Evolutionary conservation across 129 eudicot genomes (phyloP), one percentile per base, ranked within the genome.

Genomic region (Flaveria brownii): DNA sequence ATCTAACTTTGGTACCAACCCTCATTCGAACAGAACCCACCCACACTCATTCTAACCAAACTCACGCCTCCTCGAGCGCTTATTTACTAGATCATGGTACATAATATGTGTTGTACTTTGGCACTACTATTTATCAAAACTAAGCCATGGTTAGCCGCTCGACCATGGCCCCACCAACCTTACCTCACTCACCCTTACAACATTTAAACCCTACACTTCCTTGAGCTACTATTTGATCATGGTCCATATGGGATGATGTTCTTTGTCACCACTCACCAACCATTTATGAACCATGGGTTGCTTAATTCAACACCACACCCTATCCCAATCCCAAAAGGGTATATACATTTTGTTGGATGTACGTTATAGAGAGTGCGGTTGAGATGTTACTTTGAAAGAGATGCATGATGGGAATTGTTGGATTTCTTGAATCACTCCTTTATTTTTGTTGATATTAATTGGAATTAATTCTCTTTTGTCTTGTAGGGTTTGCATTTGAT

Each of bases 391-490:
- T 64, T 43, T 57, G 78, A 80, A 80, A 72, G 73, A 50, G 78
- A 80, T 72, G 59, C 50, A 54, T 80, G 78, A 80, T 80, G 83
- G 74, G 69, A 64, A 72, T 72, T 65, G 74, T 72, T 72, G 83
- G 78, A 52, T 72, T 72, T 6, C 74, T 80, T 80, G 83, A 41
- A 72, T 80, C 78, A 80, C 73, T 80, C 74, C 73, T 72, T 80
- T 64, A 66, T 26, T 26, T 70, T 55, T 65, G 22, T 80, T 80
- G 61, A 73, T 79, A 64, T 41, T 65, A 16, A 80, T 72, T 72
- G 68, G n/a, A 51, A 39, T 72, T 72, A 20, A 70, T 71, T 23
- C 17, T 72, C 18, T 25, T 80, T 66, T 80, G 73, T 54, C 71
- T 57, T 72, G 83, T 79, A 79, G 78, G 73, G 74, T 65, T 72